phyloP scores from a whole-genome alignment of 176 grass and related monocot species.

The Ensete ventricosum region DNA sequence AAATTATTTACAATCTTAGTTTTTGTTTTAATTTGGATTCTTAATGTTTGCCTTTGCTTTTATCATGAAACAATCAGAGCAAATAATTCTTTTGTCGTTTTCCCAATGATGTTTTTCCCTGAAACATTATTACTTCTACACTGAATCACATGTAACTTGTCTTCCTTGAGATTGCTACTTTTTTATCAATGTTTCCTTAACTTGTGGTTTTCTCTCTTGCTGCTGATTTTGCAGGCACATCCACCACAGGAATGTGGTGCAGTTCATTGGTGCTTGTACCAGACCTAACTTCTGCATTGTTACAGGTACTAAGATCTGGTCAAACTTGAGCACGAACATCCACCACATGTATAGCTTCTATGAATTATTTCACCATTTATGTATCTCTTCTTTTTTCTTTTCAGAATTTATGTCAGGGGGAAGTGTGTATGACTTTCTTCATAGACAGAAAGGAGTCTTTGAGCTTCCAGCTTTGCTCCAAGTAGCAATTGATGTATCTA shows the following conservation, averaged over 20 bases:
- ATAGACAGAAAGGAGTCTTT: conserved; percentile 81
- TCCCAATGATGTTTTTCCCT: too few relatives aligned
- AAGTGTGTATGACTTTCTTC: conserved; percentile 89
- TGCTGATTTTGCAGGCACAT: conserved; percentile 60
- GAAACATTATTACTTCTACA: too few relatives aligned
- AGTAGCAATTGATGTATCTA: conserved; percentile 89
- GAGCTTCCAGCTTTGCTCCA: conserved; percentile 69
- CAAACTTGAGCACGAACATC: background rate
- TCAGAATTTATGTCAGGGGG: conserved; percentile 88
- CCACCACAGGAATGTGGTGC: conserved; percentile 90
- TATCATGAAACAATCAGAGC: too few relatives aligned
- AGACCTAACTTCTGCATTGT: conserved; percentile 77
- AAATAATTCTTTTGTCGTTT: too few relatives aligned
- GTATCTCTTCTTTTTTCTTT: background rate
- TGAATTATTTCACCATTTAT: background rate
- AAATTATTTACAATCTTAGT: too few relatives aligned
- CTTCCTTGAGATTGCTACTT: background rate
- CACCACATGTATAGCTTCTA: background rate
- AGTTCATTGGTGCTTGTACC: conserved; percentile 92
- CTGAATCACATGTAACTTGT: too few relatives aligned
- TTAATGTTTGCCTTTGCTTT: too few relatives aligned
- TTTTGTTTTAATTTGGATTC: too few relatives aligned
- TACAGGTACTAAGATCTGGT: conserved; percentile 45
- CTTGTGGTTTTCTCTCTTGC: background rate
- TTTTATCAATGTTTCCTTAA: background rate